A percentile compares a stretch with the other conserved stretches of the same genome.
These are phyloP conservation scores for Didymosphaeria variabile DNA, from an alignment of 2,329 filamentous ascomycete species.

Conservation along the genomic window DNA sequence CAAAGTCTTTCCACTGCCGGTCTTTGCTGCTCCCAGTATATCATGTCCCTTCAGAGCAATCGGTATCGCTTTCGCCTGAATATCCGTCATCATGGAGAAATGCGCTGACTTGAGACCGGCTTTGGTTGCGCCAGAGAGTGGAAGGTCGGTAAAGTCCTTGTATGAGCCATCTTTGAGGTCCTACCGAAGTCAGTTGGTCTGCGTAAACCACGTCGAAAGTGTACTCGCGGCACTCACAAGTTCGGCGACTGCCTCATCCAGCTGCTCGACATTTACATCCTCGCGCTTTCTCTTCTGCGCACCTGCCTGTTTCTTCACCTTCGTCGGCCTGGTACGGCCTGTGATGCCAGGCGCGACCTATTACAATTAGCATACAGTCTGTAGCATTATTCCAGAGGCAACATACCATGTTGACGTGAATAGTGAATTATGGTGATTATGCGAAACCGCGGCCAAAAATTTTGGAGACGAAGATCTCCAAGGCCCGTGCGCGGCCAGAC, in stretches of 20 bases:
- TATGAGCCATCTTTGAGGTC: constrained; percentile 68
- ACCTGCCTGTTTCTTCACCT: constrained; percentile 64
- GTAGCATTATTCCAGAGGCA: background rate
- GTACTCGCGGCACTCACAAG: constrained; percentile 43
- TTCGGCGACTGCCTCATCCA: constrained; percentile 54
- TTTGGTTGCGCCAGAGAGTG: constrained; percentile 81
- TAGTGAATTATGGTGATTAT: constrained; percentile 21
- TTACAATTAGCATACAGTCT: background rate
- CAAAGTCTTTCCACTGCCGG: constrained; percentile 93
- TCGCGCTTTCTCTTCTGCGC: constrained; percentile 64
- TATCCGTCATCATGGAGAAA: constrained; percentile 89
- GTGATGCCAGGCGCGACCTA: constrained; percentile 43
- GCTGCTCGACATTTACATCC: constrained; percentile 58
- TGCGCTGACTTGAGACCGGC: constrained; percentile 84
- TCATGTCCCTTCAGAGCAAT: constrained; percentile 85
- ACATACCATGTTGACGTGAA: constrained; percentile 19
- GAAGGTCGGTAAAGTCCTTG: constrained; percentile 82
- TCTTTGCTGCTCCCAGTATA: constrained; percentile 93
- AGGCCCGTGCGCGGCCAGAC: constrained; percentile 29
- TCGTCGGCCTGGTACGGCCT: constrained; percentile 59
- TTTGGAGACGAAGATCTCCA: constrained; percentile 26
- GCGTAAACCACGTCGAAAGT: background rate
- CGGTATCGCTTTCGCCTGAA: constrained; percentile 89
- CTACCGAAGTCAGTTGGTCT: constrained; percentile 48
- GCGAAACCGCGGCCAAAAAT: constrained; percentile 29